Evolutionary conservation across 176 grass and related monocot species (phyloP), one percentile per base, ranked within the genome.

Genomic region (Alloteropsis semialata): DNA sequence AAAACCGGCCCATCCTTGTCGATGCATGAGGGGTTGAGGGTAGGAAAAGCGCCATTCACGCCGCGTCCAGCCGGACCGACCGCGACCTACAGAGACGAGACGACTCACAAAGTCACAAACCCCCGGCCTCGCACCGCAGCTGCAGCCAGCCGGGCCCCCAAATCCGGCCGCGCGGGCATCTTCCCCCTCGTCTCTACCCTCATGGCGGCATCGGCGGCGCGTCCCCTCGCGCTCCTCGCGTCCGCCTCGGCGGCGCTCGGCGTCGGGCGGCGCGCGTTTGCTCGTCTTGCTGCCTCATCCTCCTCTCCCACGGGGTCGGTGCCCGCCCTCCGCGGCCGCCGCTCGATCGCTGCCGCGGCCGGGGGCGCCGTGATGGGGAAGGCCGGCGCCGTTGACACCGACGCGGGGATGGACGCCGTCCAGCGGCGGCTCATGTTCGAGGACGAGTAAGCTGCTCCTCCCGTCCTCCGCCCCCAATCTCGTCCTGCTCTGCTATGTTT

Each of bases 401-500:
- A 91, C 51, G 73, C 86, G 8, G 75, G 72, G 63, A 97, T 97
- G 95, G 83, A 94, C 79, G 90, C 85, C 72, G 84, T 94, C 57
- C 95, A 97, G 92, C 87, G 87, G 22, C 88, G 92, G 69, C 92
- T 97, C 81, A 92, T 97, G 92, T 94, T 97, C 51, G 95, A 94
- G 39, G 95, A 97, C 75, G 92, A 97, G 95, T 97, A 56, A 84
- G 88, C 84, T 48, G 17, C n/a, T n/a, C n/a, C 25, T 24, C 25
- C 42, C 3, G 0, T 0, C 14, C 33, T 9, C 56, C 43, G n/a
- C 34, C 34, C 34, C 1, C 38, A 64, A 36, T 64, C 69, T 11
- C 43, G 53, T 33, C 67, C n/a, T n/a, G n/a, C n/a, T n/a, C n/a
- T n/a, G n/a, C n/a, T n/a, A n/a, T n/a, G n/a, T n/a, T n/a, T n/a